phyloP scores from a whole-genome alignment of 352 stramenopile genomes.

The Pythium plurisporium region DNA sequence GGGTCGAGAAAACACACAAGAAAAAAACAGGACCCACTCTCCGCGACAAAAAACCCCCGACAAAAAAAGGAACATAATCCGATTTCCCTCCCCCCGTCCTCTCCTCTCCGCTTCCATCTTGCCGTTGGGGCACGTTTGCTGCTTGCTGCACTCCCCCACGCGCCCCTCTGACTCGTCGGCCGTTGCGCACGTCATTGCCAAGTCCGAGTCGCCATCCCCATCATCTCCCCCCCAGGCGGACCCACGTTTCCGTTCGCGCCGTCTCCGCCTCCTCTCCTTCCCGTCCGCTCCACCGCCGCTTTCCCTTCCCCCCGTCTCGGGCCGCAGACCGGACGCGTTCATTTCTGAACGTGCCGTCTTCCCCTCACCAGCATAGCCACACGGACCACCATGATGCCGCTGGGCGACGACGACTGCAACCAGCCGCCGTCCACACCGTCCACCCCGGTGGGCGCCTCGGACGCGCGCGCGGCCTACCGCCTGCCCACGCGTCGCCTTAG shows the following conservation, averaged over 20 bases:
- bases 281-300: background rate
- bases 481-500: conserved; percentile 6
- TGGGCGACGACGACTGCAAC: conserved; percentile 18
- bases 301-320: background rate
- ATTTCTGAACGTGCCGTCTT: conserved; percentile 10
- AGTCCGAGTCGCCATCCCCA: background rate
- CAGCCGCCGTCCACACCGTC: too few relatives aligned
- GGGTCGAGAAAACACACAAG: background rate
- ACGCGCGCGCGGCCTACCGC: conserved; percentile 1
- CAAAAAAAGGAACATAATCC: conserved; percentile 18
- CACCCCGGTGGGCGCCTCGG: background rate
- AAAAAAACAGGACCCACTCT: conserved; percentile 3
- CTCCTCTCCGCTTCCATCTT: background rate
- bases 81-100: background rate
- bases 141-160: background rate
- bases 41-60: background rate
- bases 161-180: conserved; percentile 15
- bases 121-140: background rate
- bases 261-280: background rate
- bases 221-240: too few relatives aligned
- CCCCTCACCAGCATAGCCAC: background rate
- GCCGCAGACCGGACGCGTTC: background rate
- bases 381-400: conserved; percentile 12
- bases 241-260: conserved; percentile 1
- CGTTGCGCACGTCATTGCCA: conserved; percentile 24